Conservation (phyloP, 2,329 filamentous ascomycete species). For the Talaromyces sp. region DNA sequence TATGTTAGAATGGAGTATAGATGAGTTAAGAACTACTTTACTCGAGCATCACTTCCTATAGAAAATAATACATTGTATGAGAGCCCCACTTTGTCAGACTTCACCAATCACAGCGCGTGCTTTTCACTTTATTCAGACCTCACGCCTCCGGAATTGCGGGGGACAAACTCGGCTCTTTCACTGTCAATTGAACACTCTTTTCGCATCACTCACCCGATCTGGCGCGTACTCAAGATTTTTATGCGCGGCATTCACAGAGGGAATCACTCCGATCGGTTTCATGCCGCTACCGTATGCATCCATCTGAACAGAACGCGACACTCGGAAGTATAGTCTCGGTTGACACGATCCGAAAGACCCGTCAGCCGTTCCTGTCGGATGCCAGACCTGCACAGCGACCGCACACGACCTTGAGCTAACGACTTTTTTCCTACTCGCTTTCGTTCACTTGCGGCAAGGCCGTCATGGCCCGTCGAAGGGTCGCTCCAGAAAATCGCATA, state of each 20-base stretch:
- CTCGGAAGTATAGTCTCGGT: not conserved
- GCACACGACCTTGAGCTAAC: not conserved
- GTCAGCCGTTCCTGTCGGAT: not conserved
- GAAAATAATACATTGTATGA: not conserved
- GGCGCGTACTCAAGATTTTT: not conserved
- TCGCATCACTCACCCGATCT: not conserved
- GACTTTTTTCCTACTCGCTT: not conserved
- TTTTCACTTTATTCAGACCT: slow-evolving; percentile 3
- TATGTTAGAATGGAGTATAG: not conserved
- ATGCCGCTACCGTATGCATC: not conserved
- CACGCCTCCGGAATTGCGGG: not conserved
- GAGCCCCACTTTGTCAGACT: not conserved
- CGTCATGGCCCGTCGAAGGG: slow-evolving; percentile 53
- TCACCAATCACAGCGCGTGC: not conserved
- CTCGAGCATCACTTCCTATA: not conserved
- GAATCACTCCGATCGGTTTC: not conserved
- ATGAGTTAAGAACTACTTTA: not conserved
- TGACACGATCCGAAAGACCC: slow-evolving; percentile 8
- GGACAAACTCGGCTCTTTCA: not conserved
- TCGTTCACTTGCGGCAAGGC: not conserved
- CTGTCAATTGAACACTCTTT: not conserved
- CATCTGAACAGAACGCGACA: not conserved
- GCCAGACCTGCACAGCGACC: not conserved
- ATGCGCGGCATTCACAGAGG: not conserved
- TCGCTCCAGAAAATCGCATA: slow-evolving; percentile 59